Percentiles rank a stretch among this genome's conserved stretches.
Conservation (phyloP, 495 filamentous ascomycete species). For the Chlorociboria aeruginascens region DNA sequence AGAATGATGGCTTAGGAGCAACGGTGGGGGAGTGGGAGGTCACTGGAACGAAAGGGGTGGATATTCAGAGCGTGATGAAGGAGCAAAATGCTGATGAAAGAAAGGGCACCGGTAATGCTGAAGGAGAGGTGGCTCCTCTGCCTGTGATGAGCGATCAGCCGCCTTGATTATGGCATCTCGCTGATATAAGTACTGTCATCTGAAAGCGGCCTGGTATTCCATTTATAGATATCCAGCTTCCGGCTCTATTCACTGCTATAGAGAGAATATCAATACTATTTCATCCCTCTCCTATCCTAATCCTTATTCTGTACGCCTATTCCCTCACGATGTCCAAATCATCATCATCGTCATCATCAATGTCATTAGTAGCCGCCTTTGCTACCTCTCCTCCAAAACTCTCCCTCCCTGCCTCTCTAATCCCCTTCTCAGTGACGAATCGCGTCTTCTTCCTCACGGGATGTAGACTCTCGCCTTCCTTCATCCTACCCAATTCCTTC, state of each 20-base stretch:
- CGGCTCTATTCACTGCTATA: too few relatives aligned
- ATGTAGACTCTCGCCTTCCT: constrained; percentile 35
- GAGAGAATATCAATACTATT: constrained; percentile 10
- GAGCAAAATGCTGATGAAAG: neutral
- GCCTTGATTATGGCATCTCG: too few relatives aligned
- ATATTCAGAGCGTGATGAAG: too few relatives aligned
- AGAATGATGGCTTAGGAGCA: neutral
- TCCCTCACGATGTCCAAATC: constrained; percentile 39
- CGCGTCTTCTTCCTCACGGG: constrained; percentile 67
- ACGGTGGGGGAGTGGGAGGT: neutral
- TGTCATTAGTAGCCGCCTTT: constrained; percentile 21
- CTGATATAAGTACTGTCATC: too few relatives aligned
- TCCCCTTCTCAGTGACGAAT: constrained; percentile 67
- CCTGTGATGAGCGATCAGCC: too few relatives aligned
- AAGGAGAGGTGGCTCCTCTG: too few relatives aligned
- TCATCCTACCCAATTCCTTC: constrained; percentile 39
- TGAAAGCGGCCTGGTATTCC: neutral
- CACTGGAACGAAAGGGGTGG: neutral
- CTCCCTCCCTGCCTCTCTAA: constrained; percentile 63
- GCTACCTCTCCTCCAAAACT: constrained; percentile 47
- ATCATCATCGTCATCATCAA: constrained; percentile 36
- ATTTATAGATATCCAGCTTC: too few relatives aligned
- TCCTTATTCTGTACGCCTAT: neutral
- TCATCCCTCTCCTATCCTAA: neutral
- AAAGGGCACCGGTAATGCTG: neutral